A percentile compares a stretch with the other conserved stretches of the same genome.
phyloP scores from a whole-genome alignment of 495 filamentous ascomycete genomes.

The Neurospora cerealis region DNA sequence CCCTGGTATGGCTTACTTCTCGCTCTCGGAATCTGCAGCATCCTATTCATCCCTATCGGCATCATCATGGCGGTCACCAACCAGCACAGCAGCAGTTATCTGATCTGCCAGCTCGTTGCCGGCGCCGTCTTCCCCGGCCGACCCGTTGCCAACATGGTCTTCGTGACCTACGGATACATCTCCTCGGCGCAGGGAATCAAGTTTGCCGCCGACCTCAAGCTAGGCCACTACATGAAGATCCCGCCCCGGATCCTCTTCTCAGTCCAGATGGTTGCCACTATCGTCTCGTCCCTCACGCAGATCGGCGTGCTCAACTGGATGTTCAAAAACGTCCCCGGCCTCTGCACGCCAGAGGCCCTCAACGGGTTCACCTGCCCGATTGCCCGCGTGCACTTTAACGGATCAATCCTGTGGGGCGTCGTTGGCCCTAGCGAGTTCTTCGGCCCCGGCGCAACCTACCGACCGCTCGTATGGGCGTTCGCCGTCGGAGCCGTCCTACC shows the following conservation, averaged over 20 bases:
- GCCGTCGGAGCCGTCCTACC: slow-evolving; percentile 61
- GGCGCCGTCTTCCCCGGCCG: slow-evolving; percentile 70
- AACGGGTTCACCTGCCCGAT: slow-evolving; percentile 85
- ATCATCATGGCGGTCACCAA: slow-evolving; percentile 84
- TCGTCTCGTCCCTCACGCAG: slow-evolving; percentile 70
- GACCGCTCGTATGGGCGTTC: slow-evolving; percentile 66
- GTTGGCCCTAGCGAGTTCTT: slow-evolving; percentile 73
- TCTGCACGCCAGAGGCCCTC: slow-evolving; percentile 68
- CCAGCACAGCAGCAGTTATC: slow-evolving; percentile 69
- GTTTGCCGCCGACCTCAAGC: slow-evolving; percentile 77
- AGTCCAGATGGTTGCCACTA: slow-evolving; percentile 72
- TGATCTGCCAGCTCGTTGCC: slow-evolving; percentile 74
- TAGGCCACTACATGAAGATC: slow-evolving; percentile 92
- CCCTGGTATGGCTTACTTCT: slow-evolving; percentile 72
- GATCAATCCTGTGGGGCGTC: slow-evolving; percentile 80
- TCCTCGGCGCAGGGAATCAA: slow-evolving; percentile 76
- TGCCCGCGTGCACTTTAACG: slow-evolving; percentile 83
- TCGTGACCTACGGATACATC: slow-evolving; percentile 77
- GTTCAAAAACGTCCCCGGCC: slow-evolving; percentile 62
- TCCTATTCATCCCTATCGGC: slow-evolving; percentile 71
- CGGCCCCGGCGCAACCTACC: slow-evolving; percentile 60
- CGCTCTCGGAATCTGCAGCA: slow-evolving; percentile 58
- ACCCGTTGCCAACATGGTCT: slow-evolving; percentile 82
- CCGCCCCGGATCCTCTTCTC: slow-evolving; percentile 70
- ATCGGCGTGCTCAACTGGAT: slow-evolving; percentile 84